Evolutionary conservation across 1,139 yeast species (phyloP).

Genomic region (Yamadazyma taylorii): DNA sequence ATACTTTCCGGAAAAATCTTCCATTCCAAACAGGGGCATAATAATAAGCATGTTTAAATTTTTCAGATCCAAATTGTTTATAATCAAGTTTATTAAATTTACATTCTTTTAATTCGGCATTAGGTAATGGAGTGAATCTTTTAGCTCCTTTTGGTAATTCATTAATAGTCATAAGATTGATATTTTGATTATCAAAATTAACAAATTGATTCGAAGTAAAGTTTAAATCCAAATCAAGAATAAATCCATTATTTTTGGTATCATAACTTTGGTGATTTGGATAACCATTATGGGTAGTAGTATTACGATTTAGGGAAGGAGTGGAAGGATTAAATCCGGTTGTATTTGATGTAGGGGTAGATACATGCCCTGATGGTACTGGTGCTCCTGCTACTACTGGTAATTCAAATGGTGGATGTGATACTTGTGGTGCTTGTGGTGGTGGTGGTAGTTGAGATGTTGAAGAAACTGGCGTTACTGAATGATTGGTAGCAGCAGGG

Average conservation of each 20-base stretch:
- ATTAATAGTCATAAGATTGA: slow-evolving; percentile 7
- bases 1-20: slow-evolving; percentile 22
- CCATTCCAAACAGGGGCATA: slow-evolving; percentile 31
- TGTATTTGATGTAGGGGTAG: too few relatives aligned
- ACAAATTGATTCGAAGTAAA: slow-evolving; percentile 13
- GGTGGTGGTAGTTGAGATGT: slow-evolving; percentile 1
- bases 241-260: slow-evolving; percentile 3
- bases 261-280: neutral
- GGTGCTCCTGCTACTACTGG: too few relatives aligned
- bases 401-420: slow-evolving; percentile 2
- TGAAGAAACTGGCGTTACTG: neutral
- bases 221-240: slow-evolving; percentile 13
- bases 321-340: slow-evolving; percentile 3
- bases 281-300: neutral
- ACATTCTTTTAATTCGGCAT: slow-evolving; percentile 11
- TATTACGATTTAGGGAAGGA: neutral
- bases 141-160: slow-evolving; percentile 2
- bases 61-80: neutral
- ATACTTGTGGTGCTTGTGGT: neutral
- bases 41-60: slow-evolving; percentile 6
- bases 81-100: slow-evolving; percentile 8
- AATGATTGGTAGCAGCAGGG: slow-evolving; percentile 1
- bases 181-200: slow-evolving; percentile 10
- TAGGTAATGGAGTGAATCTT: slow-evolving; percentile 15
- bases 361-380: too few relatives aligned